Conservation (phyloP, 129 eudicot species). For the Daucus carota region DNA sequence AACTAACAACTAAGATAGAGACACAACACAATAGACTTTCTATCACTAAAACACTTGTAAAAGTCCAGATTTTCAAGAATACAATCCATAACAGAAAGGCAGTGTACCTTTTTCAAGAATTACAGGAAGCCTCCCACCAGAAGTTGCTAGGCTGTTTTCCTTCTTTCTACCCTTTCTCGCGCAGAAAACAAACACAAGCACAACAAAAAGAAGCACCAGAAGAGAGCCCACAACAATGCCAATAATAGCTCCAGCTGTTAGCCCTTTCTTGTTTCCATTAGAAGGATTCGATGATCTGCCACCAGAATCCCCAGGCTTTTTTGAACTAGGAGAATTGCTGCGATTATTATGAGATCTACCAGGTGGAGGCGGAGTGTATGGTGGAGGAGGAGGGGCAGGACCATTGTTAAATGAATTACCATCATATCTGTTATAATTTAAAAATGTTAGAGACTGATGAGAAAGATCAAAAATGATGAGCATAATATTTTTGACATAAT, state of each 20-base stretch:
- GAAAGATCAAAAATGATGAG: not conserved
- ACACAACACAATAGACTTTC: not conserved
- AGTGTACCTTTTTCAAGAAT: conserved; percentile 52
- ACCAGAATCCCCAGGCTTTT: conserved; percentile 36
- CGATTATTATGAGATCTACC: conserved; percentile 50
- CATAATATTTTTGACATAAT: not conserved
- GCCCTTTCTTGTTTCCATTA: conserved; percentile 38
- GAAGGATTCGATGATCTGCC: conserved; percentile 23
- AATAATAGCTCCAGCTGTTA: conserved; percentile 49
- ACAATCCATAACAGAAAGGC: not conserved
- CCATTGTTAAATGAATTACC: conserved; percentile 89
- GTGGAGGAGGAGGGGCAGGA: conserved; percentile 99
- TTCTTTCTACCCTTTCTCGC: conserved; percentile 44
- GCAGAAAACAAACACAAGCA: conserved; percentile 57
- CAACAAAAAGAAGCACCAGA: conserved; percentile 32
- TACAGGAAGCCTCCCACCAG: conserved; percentile 48
- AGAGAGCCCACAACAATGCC: conserved; percentile 71
- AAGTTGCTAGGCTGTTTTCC: conserved; percentile 34
- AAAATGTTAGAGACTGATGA: not conserved
- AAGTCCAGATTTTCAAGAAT: not conserved
- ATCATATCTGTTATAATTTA: conserved; percentile 45
- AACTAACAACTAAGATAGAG: not conserved
- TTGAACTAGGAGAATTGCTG: conserved; percentile 34
- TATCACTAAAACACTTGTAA: not conserved
- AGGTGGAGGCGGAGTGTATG: conserved; percentile 78